Conservation (phyloP, 1,284 basidiomycete species). For the Moniliophthora roreri region DNA sequence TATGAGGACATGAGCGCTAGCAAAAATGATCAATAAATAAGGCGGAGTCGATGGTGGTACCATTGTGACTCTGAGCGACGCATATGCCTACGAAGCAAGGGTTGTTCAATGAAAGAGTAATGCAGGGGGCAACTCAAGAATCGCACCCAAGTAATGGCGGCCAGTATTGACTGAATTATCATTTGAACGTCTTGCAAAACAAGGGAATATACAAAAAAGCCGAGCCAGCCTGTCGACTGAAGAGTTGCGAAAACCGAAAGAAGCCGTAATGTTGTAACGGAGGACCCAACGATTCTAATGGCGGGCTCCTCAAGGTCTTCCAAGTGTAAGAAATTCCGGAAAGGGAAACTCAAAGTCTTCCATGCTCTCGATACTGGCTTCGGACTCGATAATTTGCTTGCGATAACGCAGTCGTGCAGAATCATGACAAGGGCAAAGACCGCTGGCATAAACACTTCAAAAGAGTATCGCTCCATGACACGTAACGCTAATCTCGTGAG, state of each 20-base stretch:
- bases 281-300: conserved; percentile 24
- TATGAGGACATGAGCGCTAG: conserved; percentile 31
- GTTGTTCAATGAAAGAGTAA: conserved; percentile 3
- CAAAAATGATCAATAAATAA: conserved; percentile 49
- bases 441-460: conserved; percentile 24
- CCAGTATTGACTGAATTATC: conserved; percentile 25
- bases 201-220: conserved; percentile 33
- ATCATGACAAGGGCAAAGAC: conserved; percentile 31
- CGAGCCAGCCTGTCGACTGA: conserved; percentile 34
- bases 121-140: conserved; percentile 3
- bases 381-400: conserved; percentile 24
- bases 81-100: conserved; percentile 38
- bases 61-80: conserved; percentile 35
- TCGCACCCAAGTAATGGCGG: conserved; percentile 44
- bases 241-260: conserved; percentile 36
- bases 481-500: background rate
- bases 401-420: conserved; percentile 27
- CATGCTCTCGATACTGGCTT: conserved; percentile 27
- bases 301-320: conserved; percentile 48
- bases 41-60: conserved; percentile 50
- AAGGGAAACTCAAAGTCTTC: conserved; percentile 38
- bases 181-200: conserved; percentile 23
- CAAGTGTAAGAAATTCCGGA: conserved; percentile 50
- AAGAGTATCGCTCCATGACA: background rate
- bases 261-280: conserved; percentile 31